Evolutionary conservation across 2,329 filamentous ascomycete species (phyloP).

Genomic region (Diaporthe amygdali): DNA sequence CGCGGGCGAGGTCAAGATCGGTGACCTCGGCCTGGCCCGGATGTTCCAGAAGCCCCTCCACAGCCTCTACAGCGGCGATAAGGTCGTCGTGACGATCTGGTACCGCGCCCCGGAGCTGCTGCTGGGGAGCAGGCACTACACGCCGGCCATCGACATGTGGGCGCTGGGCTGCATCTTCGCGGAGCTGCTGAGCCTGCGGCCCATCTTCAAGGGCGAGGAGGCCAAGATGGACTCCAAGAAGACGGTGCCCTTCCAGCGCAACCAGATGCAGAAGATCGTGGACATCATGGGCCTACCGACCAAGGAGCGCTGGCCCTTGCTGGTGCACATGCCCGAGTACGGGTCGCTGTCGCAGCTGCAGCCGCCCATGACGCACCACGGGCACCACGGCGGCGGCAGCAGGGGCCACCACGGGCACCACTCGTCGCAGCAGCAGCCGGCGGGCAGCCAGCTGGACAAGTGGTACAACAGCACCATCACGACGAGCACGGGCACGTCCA

Average conservation of each 20-base stretch:
- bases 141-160: slow-evolving; percentile 96
- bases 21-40: slow-evolving; percentile 89
- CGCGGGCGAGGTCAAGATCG: slow-evolving; percentile 88
- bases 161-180: slow-evolving; percentile 98
- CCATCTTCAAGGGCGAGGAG: slow-evolving; percentile 98
- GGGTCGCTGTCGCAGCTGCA: slow-evolving; percentile 67
- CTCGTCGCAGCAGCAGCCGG: slow-evolving; percentile 42
- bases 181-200: slow-evolving; percentile 85
- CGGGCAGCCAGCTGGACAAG: slow-evolving; percentile 68
- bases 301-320: slow-evolving; percentile 86
- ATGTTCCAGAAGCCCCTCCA: slow-evolving; percentile 94
- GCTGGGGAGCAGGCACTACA: slow-evolving; percentile 93
- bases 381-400: not conserved
- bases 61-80: slow-evolving; percentile 90
- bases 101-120: slow-evolving; percentile 95
- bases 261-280: slow-evolving; percentile 99
- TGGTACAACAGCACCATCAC: slow-evolving; percentile 79
- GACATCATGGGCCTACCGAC: slow-evolving; percentile 93
- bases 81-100: slow-evolving; percentile 99
- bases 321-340: slow-evolving; percentile 88
- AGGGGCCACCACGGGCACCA: slow-evolving; percentile 55
- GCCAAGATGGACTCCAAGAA: slow-evolving; percentile 99
- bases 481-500: slow-evolving; percentile 55
- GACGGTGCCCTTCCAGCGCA: slow-evolving; percentile 94
- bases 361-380: slow-evolving; percentile 49